phyloP scores from a whole-genome alignment of 1,139 yeast species.

The Candida albicans region DNA sequence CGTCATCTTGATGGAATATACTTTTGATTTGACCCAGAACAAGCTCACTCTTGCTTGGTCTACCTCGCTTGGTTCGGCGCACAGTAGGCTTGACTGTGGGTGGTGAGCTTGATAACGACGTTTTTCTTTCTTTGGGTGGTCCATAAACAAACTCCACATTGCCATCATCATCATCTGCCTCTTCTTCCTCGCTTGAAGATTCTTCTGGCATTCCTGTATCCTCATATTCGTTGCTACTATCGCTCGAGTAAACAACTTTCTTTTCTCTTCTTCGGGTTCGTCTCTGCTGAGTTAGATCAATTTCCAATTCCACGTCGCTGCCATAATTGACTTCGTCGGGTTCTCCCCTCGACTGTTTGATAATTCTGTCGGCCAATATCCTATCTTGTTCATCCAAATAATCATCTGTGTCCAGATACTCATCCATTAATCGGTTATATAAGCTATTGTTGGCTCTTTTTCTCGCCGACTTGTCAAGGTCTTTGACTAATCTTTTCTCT shows the following conservation, averaged over 20 bases:
- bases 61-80: slow-evolving; percentile 24
- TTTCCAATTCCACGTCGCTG: slow-evolving; percentile 34
- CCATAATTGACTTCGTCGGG: slow-evolving; percentile 20
- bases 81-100: slow-evolving; percentile 9
- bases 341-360: slow-evolving; percentile 25
- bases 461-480: slow-evolving; percentile 51
- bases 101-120: background rate
- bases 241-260: slow-evolving; percentile 6
- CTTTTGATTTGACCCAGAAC: slow-evolving; percentile 35
- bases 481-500: slow-evolving; percentile 35
- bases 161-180: slow-evolving; percentile 22
- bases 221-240: background rate
- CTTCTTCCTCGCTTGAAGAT: slow-evolving; percentile 7
- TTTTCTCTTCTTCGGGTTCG: slow-evolving; percentile 6
- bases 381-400: slow-evolving; percentile 36
- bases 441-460: slow-evolving; percentile 42
- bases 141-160: slow-evolving; percentile 13
- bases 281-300: slow-evolving; percentile 20
- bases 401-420: slow-evolving; percentile 32
- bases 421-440: slow-evolving; percentile 36
- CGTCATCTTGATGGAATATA: slow-evolving; percentile 36
- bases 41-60: slow-evolving; percentile 38
- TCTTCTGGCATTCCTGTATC: slow-evolving; percentile 3
- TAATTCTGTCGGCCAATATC: slow-evolving; percentile 46
- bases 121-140: background rate